Base-by-base conservation (phyloP, 2,329 filamentous ascomycete genomes). In the Capronia americana region DNA sequence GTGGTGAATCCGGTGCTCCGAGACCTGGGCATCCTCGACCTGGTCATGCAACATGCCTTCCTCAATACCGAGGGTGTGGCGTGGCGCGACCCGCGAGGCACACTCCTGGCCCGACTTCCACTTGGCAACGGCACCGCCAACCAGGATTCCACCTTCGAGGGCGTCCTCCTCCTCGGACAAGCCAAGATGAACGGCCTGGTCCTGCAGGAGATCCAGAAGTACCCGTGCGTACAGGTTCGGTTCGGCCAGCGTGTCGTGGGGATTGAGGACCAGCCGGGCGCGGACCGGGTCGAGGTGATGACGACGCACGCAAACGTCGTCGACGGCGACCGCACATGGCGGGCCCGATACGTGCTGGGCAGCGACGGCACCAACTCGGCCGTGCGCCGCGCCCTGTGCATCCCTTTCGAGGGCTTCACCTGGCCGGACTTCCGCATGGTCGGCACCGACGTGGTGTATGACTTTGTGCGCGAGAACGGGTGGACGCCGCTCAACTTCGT, bases 1-100 rank as follows among this genome's bases (percentile, higher is more conserved):
- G 75, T 76, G 1, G 76, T 79, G 0, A 78, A 79, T 50, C 76
- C 78, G 0, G 75, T 80, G 10, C 75, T 81, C 64, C 38, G 34
- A 20, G 38, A 55, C 28, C 60, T 66, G 14, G 64, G 63, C 17
- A 57, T 69, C n/a, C 50, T 55, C 30, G 60, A 54, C 14, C 23
- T 32, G 17, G 44, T 69, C 23, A 28, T n/a, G 10, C 20, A 55
- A n/a, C 30, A 63, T 23, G 66, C 64, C 2, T 64, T 46, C 38
- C 59, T 67, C n/a, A 67, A 69, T 28, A 28, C 32, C n/a, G 59
- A 67, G 28, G 66, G 66, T n/a, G 48, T 67, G 8, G 28, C 14
- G 23, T 69, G 66, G 66, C 66, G 66, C 17, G 54, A 69, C 56
- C 41, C 59, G 20, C 34, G 61, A 20, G 64, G 64, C 26, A 46